Evolutionary conservation across 2,329 filamentous ascomycete species (phyloP).

Genomic region (Xylaria sp.): DNA sequence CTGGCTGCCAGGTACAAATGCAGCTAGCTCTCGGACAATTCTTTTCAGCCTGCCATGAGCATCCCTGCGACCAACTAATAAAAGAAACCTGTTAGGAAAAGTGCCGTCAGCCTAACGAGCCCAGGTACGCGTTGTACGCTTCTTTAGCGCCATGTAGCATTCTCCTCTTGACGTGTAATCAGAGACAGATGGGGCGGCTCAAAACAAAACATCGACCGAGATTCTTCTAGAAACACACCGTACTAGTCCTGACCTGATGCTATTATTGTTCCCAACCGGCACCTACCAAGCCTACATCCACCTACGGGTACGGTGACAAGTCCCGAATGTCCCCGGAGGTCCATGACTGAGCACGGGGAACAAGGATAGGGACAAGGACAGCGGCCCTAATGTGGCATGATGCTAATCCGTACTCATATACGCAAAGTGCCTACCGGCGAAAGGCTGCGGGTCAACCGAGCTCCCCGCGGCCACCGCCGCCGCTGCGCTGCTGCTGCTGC

Average conservation of each 20-base stretch:
- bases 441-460: background rate
- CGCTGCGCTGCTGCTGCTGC: no score
- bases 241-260: no score
- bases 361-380: conserved; percentile 16
- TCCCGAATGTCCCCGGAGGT: no score
- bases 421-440: background rate
- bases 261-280: background rate
- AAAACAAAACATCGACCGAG: background rate
- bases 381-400: conserved; percentile 18
- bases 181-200: no score
- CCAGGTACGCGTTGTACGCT: background rate
- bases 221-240: conserved; percentile 3
- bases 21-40: background rate
- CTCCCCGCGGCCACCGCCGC: background rate
- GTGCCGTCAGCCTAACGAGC: background rate
- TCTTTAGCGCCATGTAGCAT: background rate
- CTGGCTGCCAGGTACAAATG: no score
- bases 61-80: background rate
- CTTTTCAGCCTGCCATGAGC: background rate
- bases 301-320: background rate
- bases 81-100: background rate
- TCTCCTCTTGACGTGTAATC: conserved; percentile 16
- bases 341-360: no score
- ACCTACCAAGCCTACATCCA: no score
- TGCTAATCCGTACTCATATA: no score